Evolutionary conservation across 1,139 yeast species (phyloP).

Genomic region (Blastobotrys capitulatus): DNA sequence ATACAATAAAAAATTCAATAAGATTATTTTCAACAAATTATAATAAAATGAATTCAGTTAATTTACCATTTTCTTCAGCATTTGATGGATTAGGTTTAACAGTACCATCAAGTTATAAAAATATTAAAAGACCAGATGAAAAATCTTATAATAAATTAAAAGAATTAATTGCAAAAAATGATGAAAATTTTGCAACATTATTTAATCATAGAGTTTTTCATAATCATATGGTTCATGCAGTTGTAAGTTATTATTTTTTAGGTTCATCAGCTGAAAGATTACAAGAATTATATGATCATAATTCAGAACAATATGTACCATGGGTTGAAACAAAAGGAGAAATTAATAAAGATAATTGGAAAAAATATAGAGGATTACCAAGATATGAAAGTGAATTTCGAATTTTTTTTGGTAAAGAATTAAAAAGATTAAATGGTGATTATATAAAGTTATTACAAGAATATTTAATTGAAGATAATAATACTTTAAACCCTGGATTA

Average conservation of each 20-base stretch:
- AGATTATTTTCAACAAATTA: not conserved
- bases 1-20: not conserved
- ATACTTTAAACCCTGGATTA: conserved; percentile 22
- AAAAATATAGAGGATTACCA: conserved; percentile 25
- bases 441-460: conserved; percentile 25
- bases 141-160: conserved; percentile 21
- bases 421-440: conserved; percentile 26
- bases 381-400: conserved; percentile 29
- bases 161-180: conserved; percentile 29
- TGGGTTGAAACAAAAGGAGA: conserved; percentile 32
- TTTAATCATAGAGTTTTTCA: conserved; percentile 29
- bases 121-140: conserved; percentile 16
- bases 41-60: not conserved
- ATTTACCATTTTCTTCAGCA: not conserved
- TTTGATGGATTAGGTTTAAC: conserved; percentile 17
- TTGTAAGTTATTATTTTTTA: conserved; percentile 21
- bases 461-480: conserved; percentile 11
- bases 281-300: conserved; percentile 24
- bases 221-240: conserved; percentile 30
- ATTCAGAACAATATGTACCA: conserved; percentile 16
- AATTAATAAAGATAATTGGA: conserved; percentile 32
- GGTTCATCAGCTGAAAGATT: conserved; percentile 24
- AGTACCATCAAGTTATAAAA: conserved; percentile 11
- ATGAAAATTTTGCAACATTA: conserved; percentile 26
- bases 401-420: conserved; percentile 30